Percentiles rank a stretch among this genome's conserved stretches.
Conservation (phyloP, 2,329 filamentous ascomycete species). For the Cladophialophora carrionii region DNA sequence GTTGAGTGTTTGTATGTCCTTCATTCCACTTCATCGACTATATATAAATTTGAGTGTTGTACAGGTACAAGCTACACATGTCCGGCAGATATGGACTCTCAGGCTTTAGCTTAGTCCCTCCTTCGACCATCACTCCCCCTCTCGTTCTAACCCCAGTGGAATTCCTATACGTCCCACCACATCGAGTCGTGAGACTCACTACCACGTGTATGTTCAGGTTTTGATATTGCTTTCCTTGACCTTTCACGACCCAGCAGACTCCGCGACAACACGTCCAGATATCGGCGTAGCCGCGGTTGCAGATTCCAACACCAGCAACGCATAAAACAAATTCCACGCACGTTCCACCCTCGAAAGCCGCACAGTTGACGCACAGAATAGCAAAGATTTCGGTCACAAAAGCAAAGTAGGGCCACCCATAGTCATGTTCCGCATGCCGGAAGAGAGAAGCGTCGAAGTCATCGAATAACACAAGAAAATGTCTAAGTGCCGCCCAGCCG, state of each 20-base stretch:
- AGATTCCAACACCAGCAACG: not conserved
- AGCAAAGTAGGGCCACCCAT: constrained; percentile 16
- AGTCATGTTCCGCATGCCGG: constrained; percentile 9
- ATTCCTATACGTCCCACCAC: not conserved
- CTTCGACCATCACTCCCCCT: not conserved
- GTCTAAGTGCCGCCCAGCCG: constrained; percentile 8
- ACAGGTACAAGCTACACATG: not conserved
- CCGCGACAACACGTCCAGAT: not conserved
- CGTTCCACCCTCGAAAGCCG: not conserved
- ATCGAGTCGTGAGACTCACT: constrained; percentile 15
- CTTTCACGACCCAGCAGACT: not conserved
- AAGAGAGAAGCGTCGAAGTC: constrained; percentile 16
- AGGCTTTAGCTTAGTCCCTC: not conserved
- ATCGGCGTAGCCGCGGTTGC: not conserved
- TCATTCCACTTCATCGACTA: not conserved
- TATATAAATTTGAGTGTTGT: not conserved
- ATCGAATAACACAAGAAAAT: constrained; percentile 12
- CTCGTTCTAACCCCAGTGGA: not conserved
- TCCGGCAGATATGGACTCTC: not conserved
- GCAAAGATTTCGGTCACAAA: not conserved
- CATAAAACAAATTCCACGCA: not conserved
- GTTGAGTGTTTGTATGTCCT: not conserved
- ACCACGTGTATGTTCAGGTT: constrained; percentile 1
- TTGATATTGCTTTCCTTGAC: constrained; percentile 7
- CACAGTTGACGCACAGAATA: not conserved